These are phyloP conservation scores for Morella rubra DNA, from an alignment of 306 rosid species.

Conservation along the genomic window DNA sequence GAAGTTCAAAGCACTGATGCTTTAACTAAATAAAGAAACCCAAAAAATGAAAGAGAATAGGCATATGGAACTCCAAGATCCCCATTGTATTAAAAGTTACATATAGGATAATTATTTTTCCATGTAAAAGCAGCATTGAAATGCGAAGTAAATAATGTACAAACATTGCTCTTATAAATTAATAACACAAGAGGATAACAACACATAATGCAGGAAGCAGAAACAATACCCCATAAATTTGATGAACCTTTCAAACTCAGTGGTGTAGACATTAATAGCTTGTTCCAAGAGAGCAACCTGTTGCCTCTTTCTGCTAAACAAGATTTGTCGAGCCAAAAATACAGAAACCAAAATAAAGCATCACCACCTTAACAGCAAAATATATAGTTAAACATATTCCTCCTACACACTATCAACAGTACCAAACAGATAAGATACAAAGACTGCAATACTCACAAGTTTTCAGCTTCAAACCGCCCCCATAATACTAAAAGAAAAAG, in stretches of 20 bases:
- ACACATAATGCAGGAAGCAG: slow-evolving; percentile 18
- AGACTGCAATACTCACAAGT: slow-evolving; percentile 56
- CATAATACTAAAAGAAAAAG: slow-evolving; percentile 65
- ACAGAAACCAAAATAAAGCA: not conserved
- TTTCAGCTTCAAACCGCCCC: slow-evolving; percentile 60
- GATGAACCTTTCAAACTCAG: slow-evolving; percentile 77
- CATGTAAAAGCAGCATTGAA: not conserved
- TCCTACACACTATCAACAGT: slow-evolving; percentile 9
- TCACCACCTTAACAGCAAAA: not conserved
- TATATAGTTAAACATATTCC: not conserved
- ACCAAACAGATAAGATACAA: slow-evolving; percentile 15
- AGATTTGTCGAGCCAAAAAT: slow-evolving; percentile 7
- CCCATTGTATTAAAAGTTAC: not conserved
- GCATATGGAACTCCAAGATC: not conserved
- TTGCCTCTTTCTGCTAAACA: slow-evolving; percentile 52
- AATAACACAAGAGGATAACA: not conserved
- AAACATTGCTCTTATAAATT: not conserved
- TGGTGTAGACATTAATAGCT: slow-evolving; percentile 72
- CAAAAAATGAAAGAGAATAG: not conserved
- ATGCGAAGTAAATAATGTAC: not conserved
- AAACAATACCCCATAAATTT: slow-evolving; percentile 65
- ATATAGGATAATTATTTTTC: not conserved
- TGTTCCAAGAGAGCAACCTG: slow-evolving; percentile 59
- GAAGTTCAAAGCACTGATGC: not conserved
- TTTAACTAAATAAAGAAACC: not conserved